These are phyloP conservation scores for Pseudomassariella vexata DNA, from an alignment of 2,329 filamentous ascomycete genomes.

Conservation along the genomic window DNA sequence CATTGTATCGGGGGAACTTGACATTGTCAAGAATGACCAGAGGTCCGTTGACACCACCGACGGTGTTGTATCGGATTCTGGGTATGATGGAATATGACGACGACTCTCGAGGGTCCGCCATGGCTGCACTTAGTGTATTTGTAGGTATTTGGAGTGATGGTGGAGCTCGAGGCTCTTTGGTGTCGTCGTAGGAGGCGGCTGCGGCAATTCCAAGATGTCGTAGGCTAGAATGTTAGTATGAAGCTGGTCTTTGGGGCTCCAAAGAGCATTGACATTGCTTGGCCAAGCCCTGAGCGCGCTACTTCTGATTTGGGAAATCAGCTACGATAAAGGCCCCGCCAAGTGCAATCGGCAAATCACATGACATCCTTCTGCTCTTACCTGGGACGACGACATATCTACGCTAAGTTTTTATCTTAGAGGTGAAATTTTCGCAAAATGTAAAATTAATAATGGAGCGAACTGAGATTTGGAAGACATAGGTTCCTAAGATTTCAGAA, in stretches of 20 bases:
- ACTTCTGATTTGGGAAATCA: constrained; percentile 2
- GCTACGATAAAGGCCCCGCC: constrained; percentile 1
- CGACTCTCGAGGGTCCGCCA: constrained; percentile 53
- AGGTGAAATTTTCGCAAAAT: too few relatives aligned
- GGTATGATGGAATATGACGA: constrained; percentile 56
- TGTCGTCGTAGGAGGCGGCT: constrained; percentile 4
- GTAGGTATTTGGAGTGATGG: constrained; percentile 4
- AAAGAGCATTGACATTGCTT: constrained; percentile 4
- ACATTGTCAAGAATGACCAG: constrained; percentile 98
- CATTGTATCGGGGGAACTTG: constrained; percentile 96
- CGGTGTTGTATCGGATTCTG: constrained; percentile 89
- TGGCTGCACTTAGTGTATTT: constrained; percentile 22
- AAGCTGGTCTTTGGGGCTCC: too few relatives aligned
- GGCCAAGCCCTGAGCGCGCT: constrained; percentile 2
- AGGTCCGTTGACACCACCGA: constrained; percentile 95
- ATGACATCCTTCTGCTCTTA: too few relatives aligned
- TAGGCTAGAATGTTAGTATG: too few relatives aligned
- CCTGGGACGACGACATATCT: too few relatives aligned
- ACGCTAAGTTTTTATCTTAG: too few relatives aligned
- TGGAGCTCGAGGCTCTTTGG: constrained; percentile 7
- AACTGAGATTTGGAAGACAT: too few relatives aligned
- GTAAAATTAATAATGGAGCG: too few relatives aligned
- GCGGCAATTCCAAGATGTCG: constrained; percentile 1
- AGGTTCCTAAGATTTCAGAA: too few relatives aligned
- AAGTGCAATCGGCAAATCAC: too few relatives aligned